Conservation (phyloP, 2,329 filamentous ascomycete genomes). For the Fusarium torreyae region DNA sequence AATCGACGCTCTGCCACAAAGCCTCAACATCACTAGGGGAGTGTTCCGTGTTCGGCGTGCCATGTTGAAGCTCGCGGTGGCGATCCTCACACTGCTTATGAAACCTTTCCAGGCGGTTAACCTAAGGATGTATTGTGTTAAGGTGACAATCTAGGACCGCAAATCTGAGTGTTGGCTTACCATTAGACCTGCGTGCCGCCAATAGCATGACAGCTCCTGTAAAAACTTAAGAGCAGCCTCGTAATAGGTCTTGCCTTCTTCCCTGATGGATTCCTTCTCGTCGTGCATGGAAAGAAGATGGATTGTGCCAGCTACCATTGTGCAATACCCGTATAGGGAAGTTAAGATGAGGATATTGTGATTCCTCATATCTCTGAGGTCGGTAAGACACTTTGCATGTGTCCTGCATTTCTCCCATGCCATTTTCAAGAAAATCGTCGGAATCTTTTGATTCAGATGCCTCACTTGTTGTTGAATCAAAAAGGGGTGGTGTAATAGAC, state of each 20-base stretch:
- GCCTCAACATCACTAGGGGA: conserved; percentile 18
- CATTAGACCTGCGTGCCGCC: conserved; percentile 23
- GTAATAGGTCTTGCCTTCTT: conserved; percentile 4
- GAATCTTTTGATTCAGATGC: conserved; percentile 9
- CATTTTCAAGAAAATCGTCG: conserved; percentile 17
- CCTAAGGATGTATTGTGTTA: too few species aligned
- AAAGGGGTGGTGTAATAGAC: conserved; percentile 20
- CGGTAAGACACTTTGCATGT: conserved; percentile 3
- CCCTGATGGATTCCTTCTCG: conserved; percentile 8
- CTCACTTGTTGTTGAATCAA: conserved; percentile 13
- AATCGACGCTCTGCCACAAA: conserved; percentile 27
- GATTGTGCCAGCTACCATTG: conserved; percentile 26
- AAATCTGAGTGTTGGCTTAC: too few species aligned
- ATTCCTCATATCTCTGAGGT: conserved; percentile 12
- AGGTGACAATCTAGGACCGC: too few species aligned
- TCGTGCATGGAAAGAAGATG: conserved; percentile 27
- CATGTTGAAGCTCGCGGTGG: conserved; percentile 11
- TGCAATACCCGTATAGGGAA: conserved; percentile 26
- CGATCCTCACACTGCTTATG: conserved; percentile 14
- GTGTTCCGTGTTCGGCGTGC: conserved; percentile 6
- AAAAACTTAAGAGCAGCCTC: conserved; percentile 4
- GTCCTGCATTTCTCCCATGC: conserved; percentile 22
- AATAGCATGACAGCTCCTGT: conserved; percentile 11
- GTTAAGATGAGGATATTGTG: conserved; percentile 19
- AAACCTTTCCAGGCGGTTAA: conserved; percentile 20